Evolutionary conservation across 345 rosid genomes (phyloP).

Genomic region (Eucalyptus camaldulensis): DNA sequence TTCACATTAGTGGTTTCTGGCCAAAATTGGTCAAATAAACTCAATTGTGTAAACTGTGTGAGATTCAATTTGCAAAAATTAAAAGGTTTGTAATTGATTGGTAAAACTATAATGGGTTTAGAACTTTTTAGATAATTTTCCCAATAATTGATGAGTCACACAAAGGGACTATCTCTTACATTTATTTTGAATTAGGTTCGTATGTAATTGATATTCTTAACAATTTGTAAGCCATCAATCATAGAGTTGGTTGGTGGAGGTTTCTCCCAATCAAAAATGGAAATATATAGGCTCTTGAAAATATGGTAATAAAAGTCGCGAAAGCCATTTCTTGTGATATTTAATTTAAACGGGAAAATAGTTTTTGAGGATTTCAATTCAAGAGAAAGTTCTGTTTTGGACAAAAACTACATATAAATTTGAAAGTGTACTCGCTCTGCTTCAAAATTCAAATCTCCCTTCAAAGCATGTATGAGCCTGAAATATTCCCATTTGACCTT

Average conservation of each 20-base stretch:
- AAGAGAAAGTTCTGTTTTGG: background rate
- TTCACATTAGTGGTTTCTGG: accelerated
- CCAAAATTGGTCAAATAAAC: background rate
- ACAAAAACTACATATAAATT: background rate
- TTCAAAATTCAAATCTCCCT: background rate
- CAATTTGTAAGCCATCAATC: background rate
- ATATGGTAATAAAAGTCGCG: background rate
- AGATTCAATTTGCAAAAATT: background rate
- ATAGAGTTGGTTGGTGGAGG: background rate
- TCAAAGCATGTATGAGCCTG: background rate
- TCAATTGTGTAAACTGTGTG: background rate
- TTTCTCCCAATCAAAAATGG: background rate
- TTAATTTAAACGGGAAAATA: background rate
- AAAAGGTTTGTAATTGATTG: background rate
- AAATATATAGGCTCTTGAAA: background rate
- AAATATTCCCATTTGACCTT: background rate
- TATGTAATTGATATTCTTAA: background rate
- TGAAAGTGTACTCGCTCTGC: background rate
- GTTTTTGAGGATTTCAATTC: background rate
- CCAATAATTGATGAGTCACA: background rate
- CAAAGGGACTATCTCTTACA: background rate
- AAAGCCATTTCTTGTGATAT: background rate
- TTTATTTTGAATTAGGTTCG: background rate
- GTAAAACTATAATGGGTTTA: background rate
- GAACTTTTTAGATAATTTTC: background rate